phyloP scores from a whole-genome alignment of 108 stramenopile species.

The Discostella pseudostelligera region DNA sequence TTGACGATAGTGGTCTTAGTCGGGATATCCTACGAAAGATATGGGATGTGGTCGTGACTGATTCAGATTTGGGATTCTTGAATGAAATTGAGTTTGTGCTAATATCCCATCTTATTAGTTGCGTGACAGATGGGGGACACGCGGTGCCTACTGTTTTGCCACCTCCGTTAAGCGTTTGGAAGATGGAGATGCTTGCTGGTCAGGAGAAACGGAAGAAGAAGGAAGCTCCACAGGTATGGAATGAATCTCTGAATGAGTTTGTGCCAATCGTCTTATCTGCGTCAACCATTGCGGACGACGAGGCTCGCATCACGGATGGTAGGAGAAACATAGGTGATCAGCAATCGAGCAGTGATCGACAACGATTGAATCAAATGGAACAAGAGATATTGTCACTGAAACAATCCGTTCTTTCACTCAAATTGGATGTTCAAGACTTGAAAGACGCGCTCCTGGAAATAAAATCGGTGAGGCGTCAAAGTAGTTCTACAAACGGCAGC shows the following conservation, averaged over 20 bases:
- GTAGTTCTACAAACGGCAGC: neutral
- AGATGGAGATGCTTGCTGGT: neutral
- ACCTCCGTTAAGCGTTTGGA: conserved; percentile 1
- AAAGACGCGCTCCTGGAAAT: neutral
- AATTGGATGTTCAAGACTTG: conserved; percentile 2
- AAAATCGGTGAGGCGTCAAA: neutral
- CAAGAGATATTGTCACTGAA: conserved; percentile 16
- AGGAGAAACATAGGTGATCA: neutral
- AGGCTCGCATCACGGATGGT: neutral
- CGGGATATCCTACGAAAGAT: neutral
- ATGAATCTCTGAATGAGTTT: neutral
- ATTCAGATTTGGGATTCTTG: neutral
- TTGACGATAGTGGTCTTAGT: conserved; percentile 6
- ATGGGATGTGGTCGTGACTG: conserved; percentile 7
- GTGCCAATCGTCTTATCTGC: neutral
- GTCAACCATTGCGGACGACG: neutral
- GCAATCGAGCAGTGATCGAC: neutral
- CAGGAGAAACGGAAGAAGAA: too few relatives aligned
- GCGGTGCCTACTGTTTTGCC: conserved; percentile 1
- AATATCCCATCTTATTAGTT: conserved; percentile 5
- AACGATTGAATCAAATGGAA: conserved; percentile 16
- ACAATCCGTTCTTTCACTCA: neutral
- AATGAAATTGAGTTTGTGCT: conserved; percentile 5
- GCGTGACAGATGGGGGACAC: conserved; percentile 6
- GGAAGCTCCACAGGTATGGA: too few relatives aligned